Evolutionary conservation across 2,329 filamentous ascomycete species (phyloP), one percentile per base, ranked within the genome.

Genomic region (Huntiella omanensis): DNA sequence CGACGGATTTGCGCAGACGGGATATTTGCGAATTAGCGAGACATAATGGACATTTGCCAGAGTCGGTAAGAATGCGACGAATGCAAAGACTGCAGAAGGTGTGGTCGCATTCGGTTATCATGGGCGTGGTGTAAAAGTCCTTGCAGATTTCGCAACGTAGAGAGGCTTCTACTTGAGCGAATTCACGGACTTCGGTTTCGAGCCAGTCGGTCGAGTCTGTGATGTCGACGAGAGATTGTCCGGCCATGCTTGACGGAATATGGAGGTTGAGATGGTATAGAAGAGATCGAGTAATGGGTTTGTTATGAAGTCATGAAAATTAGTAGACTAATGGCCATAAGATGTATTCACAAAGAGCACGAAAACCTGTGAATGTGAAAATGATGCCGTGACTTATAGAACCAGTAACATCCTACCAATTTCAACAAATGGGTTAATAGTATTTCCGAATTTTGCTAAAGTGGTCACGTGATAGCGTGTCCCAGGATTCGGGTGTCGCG

Each of bases 21-120:
- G 84, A 71, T 58, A 88, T 85, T 59, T 95, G 86, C 53, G 93
- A 84, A 1, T 67, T 62, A 4, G 74, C 66, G 44, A 85, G 77
- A 62, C 91, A 98, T 1, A 84, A 68, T 0, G 91, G 91, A 55
- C 91, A 98, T 61, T 82, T 86, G 6, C 85, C 83, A 53, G 95
- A 86, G 32, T 74, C 71, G 2, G 80, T 79, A 1, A 98, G 70
- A 50, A 83, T 85, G 52, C 87, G 73, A 28, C 91, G 81, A 59
- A 98, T 96, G 60, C 91, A 98, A 46, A 93, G 66, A 5, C 88
- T 95, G 68, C 91, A 98, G 58, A 98, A 98, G 0, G 91, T 96
- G 59, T 98, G 91, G 46, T 77, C 82, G 64, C 91, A 98, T 1
- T 83, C 83, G 1, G 91, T 98, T 52, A 95, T 80, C 74, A 98